Base-by-base conservation (phyloP, 129 eudicot species). In the Flaveria sonorensis region DNA sequence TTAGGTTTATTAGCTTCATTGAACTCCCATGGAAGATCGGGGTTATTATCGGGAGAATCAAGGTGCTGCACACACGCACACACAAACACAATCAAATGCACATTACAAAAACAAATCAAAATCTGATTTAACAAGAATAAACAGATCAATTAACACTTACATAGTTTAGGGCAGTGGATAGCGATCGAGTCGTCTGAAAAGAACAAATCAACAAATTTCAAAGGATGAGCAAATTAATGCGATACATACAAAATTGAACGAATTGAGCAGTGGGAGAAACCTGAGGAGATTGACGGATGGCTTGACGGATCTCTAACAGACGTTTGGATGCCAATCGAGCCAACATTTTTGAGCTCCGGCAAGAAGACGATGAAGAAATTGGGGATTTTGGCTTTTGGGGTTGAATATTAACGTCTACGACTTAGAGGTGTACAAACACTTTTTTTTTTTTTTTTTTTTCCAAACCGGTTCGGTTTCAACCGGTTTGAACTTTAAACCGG, bases 91-190 rank as follows among this genome's bases (percentile, higher is more conserved):
- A 61, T 45, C 47, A 70, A 73, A 76, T 10, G 23, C 73, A 62
- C 14, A 32, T 10, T 12, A 3, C 67, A 43, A 23, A n/a, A 21
- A 26, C 0, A 7, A 61, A 26, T 62, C 68, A 26, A 24, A 28
- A 76, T 71, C 24, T 28, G 19, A 10, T 5, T 16, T 24, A 19
- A 4, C 24, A 40, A 40, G 1, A 45, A 15, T 0, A 20, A 43
- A 62, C 39, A 48, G 45, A 53, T 7, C 39, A 75, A 77, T 50
- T 69, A 13, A 60, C 85, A 71, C 99, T 91, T 79, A 91, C 99
- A 64, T 91, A 95, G 81, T 95, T 95, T 64, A 95, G 77, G 55
- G 99, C 99, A 55, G 99, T 89, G 57, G 99, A 95, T 59, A 95
- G 78, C 9, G 93, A 86, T 80, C 99, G 83, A 83, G 88, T 63